Conservation (phyloP, 2,329 filamentous ascomycete species). For the Colletotrichum viniferum region DNA sequence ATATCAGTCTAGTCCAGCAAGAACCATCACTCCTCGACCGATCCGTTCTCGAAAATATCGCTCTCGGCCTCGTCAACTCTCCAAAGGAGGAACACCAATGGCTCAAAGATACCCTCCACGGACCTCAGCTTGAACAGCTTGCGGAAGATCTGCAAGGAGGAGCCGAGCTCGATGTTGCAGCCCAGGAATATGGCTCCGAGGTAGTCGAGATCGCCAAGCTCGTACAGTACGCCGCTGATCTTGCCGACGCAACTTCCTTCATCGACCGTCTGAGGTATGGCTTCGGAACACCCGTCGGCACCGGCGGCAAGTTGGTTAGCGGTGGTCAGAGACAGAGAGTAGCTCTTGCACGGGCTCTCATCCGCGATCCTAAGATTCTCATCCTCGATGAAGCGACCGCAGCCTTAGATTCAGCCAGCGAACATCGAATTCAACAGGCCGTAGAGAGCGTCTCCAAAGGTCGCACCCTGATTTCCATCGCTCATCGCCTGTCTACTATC, state of each 20-base stretch:
- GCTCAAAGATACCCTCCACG: slow-evolving; percentile 51
- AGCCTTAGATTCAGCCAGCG: slow-evolving; percentile 45
- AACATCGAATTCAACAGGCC: slow-evolving; percentile 54
- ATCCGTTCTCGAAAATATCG: slow-evolving; percentile 56
- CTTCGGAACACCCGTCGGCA: slow-evolving; percentile 57
- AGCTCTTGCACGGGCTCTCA: slow-evolving; percentile 65
- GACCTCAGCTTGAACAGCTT: slow-evolving; percentile 53
- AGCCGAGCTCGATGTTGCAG: slow-evolving; percentile 47
- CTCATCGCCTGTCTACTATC: slow-evolving; percentile 65
- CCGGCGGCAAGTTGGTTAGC: slow-evolving; percentile 57
- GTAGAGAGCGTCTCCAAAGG: slow-evolving; percentile 45
- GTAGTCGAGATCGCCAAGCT: slow-evolving; percentile 56
- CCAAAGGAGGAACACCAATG: slow-evolving; percentile 39
- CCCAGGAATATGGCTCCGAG: slow-evolving; percentile 45
- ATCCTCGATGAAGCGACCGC: slow-evolving; percentile 72
- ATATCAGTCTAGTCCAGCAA: slow-evolving; percentile 50
- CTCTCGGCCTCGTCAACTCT: slow-evolving; percentile 52
- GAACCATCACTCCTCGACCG: slow-evolving; percentile 48
- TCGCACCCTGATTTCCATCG: slow-evolving; percentile 71
- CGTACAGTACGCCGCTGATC: slow-evolving; percentile 53
- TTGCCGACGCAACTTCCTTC: slow-evolving; percentile 65
- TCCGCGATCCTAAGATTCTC: slow-evolving; percentile 64
- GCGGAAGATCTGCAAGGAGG: slow-evolving; percentile 57
- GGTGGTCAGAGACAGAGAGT: slow-evolving; percentile 67
- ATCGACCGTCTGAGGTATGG: slow-evolving; percentile 59